Conservation (phyloP, 768 basidiomycete species). For the Pholiota conissans region DNA sequence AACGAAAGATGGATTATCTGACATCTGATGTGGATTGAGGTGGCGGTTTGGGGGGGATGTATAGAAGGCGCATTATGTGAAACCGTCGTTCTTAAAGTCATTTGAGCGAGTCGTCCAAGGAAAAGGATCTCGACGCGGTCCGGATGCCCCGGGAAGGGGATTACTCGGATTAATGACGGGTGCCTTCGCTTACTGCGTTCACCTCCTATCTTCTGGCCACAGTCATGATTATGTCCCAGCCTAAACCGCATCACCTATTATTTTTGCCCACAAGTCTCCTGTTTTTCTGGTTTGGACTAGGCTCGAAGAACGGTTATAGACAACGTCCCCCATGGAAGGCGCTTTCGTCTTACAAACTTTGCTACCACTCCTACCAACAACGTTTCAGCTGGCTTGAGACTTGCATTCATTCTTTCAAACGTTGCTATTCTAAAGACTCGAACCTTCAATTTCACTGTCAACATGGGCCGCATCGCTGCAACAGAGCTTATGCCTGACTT, state of each 20-base stretch:
- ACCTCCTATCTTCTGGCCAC: conserved; percentile 1
- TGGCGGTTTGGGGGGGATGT: conserved; percentile 8
- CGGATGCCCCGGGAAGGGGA: conserved; percentile 2
- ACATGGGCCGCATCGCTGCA: conserved; percentile 41
- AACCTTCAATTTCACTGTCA: conserved; percentile 18
- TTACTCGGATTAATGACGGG: conserved; percentile 18
- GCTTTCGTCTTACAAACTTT: background rate
- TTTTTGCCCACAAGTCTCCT: background rate
- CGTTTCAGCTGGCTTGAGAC: conserved; percentile 19
- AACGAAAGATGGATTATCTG: conserved; percentile 80
- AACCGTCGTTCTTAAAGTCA: background rate
- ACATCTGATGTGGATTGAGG: conserved; percentile 33
- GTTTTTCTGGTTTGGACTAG: background rate
- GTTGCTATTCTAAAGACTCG: conserved; percentile 4
- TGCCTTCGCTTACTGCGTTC: background rate
- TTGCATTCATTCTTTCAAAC: conserved; percentile 18
- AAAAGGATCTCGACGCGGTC: background rate
- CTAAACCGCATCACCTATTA: background rate
- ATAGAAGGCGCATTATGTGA: conserved; percentile 2
- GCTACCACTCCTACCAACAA: conserved; percentile 10
- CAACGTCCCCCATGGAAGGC: background rate
- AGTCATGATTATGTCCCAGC: background rate
- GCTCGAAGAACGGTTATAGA: background rate
- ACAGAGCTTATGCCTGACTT: conserved; percentile 51
- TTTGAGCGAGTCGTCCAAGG: conserved; percentile 2